Base-by-base conservation (phyloP, 2,329 filamentous ascomycete species). In the Nemania sp. region DNA sequence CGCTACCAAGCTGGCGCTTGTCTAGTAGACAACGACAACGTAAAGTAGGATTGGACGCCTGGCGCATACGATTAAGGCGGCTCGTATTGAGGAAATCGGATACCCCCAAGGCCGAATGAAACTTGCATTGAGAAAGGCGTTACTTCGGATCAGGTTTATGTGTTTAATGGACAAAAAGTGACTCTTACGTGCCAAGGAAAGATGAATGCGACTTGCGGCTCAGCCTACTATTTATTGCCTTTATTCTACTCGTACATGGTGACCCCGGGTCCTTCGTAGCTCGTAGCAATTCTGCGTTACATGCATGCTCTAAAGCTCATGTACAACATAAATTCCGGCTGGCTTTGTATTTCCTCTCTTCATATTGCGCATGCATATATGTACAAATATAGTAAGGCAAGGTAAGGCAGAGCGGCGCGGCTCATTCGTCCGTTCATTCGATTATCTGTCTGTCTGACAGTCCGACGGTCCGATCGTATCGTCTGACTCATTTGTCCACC, bases 1-100 rank as follows among this genome's bases (percentile, higher is more conserved):
- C 64, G 95, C 94, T 72, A 97, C 94, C 79, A 99, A 97, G 89
- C 88, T 99, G 69, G 88, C 89, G 69, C 94, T 99, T 73, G 94
- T 97, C 75, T 97, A 96, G n/a, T n/a, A n/a, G n/a, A n/a, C n/a
- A n/a, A n/a, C n/a, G 88, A 51, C 15, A 39, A 22, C 24, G 72
- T 72, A 22, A 47, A 7, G n/a, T 39, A 43, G 52, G 52, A 37
- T 51, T 40, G 54, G 49, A 40, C 20, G 26, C 36, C 49, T 54
- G 57, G 57, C 57, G 56, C 52, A 55, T 49, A 57, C 54, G 56
- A 50, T 52, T 60, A 49, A 59, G 48, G 57, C 46, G 49, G 59
- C 60, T 61, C 57, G 57, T 62, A 49, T 54, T 30, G 57, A 61
- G 56, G 56, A 62, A 57, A 48, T 49, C 43, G 56, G 45, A 63